These are phyloP conservation scores for Aspergillus spinulosporus DNA, from an alignment of 2,329 filamentous ascomycete species.

Conservation along the genomic window DNA sequence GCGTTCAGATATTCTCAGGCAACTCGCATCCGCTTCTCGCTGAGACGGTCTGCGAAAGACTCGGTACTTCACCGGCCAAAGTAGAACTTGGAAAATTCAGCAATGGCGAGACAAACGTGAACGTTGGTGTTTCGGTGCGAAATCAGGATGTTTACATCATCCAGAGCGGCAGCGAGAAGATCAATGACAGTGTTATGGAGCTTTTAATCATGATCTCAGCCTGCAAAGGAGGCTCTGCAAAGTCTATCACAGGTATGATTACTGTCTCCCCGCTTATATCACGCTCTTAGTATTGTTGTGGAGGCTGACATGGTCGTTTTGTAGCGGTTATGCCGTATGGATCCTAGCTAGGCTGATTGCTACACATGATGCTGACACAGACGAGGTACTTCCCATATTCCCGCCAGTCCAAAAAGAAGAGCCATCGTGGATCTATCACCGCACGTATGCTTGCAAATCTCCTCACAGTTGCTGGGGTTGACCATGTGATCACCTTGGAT, in stretches of 20 bases:
- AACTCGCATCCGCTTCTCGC: conserved; percentile 65
- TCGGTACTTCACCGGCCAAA: conserved; percentile 61
- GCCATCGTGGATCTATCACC: conserved; percentile 91
- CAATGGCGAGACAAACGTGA: conserved; percentile 70
- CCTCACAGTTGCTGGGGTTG: conserved; percentile 87
- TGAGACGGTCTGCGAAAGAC: conserved; percentile 65
- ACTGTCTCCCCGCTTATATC: conserved; percentile 3
- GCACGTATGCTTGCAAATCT: conserved; percentile 97
- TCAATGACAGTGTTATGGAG: conserved; percentile 99
- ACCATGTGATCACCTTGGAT: conserved; percentile 97
- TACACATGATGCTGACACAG: conserved; percentile 39
- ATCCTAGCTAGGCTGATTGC: conserved; percentile 32
- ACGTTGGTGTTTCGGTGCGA: conserved; percentile 71
- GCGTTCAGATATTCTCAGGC: conserved; percentile 67
- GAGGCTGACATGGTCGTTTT: conserved; percentile 12
- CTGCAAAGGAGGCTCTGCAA: conserved; percentile 95
- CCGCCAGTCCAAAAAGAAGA: conserved; percentile 98
- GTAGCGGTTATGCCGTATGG: conserved; percentile 52
- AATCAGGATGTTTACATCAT: conserved; percentile 99
- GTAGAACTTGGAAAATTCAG: conserved; percentile 66
- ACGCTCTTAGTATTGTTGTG: background rate
- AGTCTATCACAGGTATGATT: conserved; percentile 84
- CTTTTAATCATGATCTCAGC: conserved; percentile 98
- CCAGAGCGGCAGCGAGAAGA: conserved; percentile 90
- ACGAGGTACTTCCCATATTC: conserved; percentile 92